These are phyloP conservation scores for Lasiosphaeriaceae sp. DNA, from an alignment of 495 filamentous ascomycete species.

Conservation along the genomic window DNA sequence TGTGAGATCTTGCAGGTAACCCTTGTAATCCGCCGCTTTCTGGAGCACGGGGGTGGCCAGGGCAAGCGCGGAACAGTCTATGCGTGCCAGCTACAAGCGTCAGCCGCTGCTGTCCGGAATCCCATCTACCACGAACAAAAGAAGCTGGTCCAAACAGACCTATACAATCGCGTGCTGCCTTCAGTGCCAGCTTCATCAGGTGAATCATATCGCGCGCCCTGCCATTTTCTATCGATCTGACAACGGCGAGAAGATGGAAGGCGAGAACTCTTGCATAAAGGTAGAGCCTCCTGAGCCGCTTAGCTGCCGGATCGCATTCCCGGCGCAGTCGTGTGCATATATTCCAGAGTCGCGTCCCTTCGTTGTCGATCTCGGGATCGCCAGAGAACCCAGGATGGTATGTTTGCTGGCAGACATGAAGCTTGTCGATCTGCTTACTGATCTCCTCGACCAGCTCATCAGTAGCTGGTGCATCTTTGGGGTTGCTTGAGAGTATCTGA, in stretches of 20 bases:
- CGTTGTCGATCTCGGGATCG: conserved; percentile 44
- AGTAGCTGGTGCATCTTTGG: conserved; percentile 13
- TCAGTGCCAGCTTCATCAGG: conserved; percentile 63
- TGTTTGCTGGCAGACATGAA: conserved; percentile 21
- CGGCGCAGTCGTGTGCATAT: conserved; percentile 51
- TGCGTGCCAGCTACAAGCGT: neutral
- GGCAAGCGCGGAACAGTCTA: conserved; percentile 50
- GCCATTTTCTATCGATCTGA: conserved; percentile 30
- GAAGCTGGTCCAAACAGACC: conserved; percentile 39
- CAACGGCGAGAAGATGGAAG: conserved; percentile 64
- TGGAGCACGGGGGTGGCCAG: conserved; percentile 57
- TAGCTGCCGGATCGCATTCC: conserved; percentile 11
- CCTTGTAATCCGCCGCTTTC: conserved; percentile 60
- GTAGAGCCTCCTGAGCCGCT: conserved; percentile 22
- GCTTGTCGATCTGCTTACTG: conserved; percentile 27
- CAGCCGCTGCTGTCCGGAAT: neutral
- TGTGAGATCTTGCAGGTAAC: conserved; percentile 43
- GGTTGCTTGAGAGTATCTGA: conserved; percentile 18
- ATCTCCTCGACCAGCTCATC: conserved; percentile 35
- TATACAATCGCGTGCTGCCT: conserved; percentile 60
- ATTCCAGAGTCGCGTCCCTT: conserved; percentile 65
- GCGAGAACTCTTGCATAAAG: conserved; percentile 58
- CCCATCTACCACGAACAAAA: neutral
- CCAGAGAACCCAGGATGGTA: conserved; percentile 12
- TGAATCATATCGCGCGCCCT: conserved; percentile 43